These are phyloP conservation scores for Pochonia chlamydosporia DNA, from an alignment of 2,329 filamentous ascomycete species.

Conservation along the genomic window DNA sequence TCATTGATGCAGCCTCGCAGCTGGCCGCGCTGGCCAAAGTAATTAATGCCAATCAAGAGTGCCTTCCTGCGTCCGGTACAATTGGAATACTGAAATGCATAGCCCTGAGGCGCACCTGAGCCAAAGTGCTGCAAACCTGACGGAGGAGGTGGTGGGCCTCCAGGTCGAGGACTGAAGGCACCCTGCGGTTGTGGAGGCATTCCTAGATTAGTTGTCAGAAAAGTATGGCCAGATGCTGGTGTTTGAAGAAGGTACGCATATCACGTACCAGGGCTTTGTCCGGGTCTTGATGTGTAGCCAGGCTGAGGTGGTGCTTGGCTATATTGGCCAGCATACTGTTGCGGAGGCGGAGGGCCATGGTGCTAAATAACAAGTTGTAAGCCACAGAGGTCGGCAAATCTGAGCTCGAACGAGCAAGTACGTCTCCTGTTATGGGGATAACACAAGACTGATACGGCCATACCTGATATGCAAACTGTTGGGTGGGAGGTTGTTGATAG, in stretches of 20 bases:
- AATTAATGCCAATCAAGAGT: constrained; percentile 90
- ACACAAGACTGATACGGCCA: neutral
- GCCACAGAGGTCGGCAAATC: neutral
- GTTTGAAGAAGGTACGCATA: neutral
- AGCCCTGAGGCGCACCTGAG: constrained; percentile 70
- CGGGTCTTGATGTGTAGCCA: constrained; percentile 43
- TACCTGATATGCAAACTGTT: constrained; percentile 35
- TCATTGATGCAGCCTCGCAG: constrained; percentile 94
- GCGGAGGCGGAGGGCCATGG: constrained; percentile 26
- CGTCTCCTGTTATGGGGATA: neutral
- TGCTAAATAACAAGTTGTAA: constrained; percentile 9
- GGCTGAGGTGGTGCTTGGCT: constrained; percentile 29
- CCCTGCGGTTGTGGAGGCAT: constrained; percentile 12
- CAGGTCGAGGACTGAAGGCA: constrained; percentile 3
- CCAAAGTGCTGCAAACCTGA: constrained; percentile 66
- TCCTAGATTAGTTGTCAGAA: constrained; percentile 7
- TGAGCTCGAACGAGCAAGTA: neutral
- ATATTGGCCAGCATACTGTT: constrained; percentile 26
- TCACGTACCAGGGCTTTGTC: constrained; percentile 28
- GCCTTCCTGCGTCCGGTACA: constrained; percentile 88
- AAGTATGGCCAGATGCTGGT: too few relatives aligned
- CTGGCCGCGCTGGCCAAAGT: constrained; percentile 88
- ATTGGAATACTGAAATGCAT: constrained; percentile 85
- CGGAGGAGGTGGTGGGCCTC: constrained; percentile 58
- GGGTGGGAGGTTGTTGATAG: constrained; percentile 34